Evolutionary conservation across 805 yeast species (phyloP).

Genomic region (Kazachstania psychrophila): DNA sequence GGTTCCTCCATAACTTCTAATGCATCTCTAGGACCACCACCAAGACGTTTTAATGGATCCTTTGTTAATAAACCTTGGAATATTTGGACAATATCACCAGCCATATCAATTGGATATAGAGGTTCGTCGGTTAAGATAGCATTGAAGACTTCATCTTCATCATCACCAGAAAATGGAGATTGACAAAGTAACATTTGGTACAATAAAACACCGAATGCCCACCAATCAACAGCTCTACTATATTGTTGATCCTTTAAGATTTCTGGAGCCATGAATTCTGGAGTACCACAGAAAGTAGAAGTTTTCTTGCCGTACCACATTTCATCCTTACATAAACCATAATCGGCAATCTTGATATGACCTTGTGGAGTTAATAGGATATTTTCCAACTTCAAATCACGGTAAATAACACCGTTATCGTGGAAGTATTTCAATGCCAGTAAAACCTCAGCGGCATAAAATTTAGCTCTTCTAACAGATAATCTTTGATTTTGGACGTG

Average conservation of each 20-base stretch:
- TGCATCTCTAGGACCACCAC: constrained; percentile 84
- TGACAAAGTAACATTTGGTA: constrained; percentile 96
- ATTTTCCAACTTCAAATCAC: constrained; percentile 93
- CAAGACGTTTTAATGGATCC: constrained; percentile 77
- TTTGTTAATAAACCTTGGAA: constrained; percentile 84
- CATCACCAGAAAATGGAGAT: constrained; percentile 96
- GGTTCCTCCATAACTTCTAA: constrained; percentile 91
- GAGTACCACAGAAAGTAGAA: constrained; percentile 96
- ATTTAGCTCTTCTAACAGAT: constrained; percentile 86
- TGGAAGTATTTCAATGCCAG: constrained; percentile 88
- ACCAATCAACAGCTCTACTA: constrained; percentile 96
- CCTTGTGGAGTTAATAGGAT: constrained; percentile 83
- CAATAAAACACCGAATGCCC: constrained; percentile 96
- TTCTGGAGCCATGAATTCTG: constrained; percentile 99
- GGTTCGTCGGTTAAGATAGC: constrained; percentile 96
- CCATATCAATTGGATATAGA: constrained; percentile 93
- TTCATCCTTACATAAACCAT: constrained; percentile 91
- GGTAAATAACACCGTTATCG: constrained; percentile 89
- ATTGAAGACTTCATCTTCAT: constrained; percentile 92
- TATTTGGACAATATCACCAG: constrained; percentile 89
- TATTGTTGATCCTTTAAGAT: constrained; percentile 87
- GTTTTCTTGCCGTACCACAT: constrained; percentile 84
- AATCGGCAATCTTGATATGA: constrained; percentile 93
- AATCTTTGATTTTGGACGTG: constrained; percentile 91
- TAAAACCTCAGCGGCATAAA: constrained; percentile 93